These are phyloP conservation scores for Spathaspora sp. DNA, from an alignment of 1,139 yeast genomes.

Conservation along the genomic window DNA sequence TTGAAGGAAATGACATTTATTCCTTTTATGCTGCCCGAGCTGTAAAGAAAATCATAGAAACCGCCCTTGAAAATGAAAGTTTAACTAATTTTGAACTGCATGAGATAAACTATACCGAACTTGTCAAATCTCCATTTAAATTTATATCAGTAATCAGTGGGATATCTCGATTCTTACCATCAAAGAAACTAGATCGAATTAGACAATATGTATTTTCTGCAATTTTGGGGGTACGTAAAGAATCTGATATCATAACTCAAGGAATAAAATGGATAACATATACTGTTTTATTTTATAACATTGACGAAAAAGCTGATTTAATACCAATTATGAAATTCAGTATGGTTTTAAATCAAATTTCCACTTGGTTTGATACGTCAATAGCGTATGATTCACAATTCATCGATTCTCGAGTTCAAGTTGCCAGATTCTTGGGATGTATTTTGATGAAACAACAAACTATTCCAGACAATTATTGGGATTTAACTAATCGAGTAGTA, in stretches of 20 bases:
- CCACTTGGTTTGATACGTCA: conserved; percentile 61
- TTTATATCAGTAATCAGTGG: conserved; percentile 40
- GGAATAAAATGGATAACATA: conserved; percentile 52
- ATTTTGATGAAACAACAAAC: conserved; percentile 19
- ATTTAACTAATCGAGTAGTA: conserved; percentile 38
- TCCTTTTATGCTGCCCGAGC: conserved; percentile 29
- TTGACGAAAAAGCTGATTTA: conserved; percentile 24
- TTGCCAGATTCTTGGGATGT: conserved; percentile 49
- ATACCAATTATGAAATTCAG: conserved; percentile 55
- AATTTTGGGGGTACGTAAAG: conserved; percentile 51
- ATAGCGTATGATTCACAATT: conserved; percentile 59
- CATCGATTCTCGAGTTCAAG: conserved; percentile 47
- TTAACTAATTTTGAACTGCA: conserved; percentile 23
- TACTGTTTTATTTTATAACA: conserved; percentile 47
- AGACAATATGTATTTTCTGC: conserved; percentile 67
- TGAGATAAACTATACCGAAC: conserved; percentile 29
- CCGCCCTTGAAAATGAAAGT: conserved; percentile 29
- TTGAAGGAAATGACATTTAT: conserved; percentile 8
- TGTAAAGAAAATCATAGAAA: conserved; percentile 21
- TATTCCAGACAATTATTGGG: conserved; percentile 34
- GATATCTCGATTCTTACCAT: conserved; percentile 32
- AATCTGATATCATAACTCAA: conserved; percentile 32
- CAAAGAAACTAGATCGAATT: conserved; percentile 45
- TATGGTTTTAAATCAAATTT: conserved; percentile 55
- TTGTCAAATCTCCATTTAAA: conserved; percentile 33